Percentiles rank a stretch among this genome's conserved stretches.
These are phyloP conservation scores for Tolypocladium cylindrosporum DNA, from an alignment of 2,329 filamentous ascomycete genomes.

Conservation along the genomic window DNA sequence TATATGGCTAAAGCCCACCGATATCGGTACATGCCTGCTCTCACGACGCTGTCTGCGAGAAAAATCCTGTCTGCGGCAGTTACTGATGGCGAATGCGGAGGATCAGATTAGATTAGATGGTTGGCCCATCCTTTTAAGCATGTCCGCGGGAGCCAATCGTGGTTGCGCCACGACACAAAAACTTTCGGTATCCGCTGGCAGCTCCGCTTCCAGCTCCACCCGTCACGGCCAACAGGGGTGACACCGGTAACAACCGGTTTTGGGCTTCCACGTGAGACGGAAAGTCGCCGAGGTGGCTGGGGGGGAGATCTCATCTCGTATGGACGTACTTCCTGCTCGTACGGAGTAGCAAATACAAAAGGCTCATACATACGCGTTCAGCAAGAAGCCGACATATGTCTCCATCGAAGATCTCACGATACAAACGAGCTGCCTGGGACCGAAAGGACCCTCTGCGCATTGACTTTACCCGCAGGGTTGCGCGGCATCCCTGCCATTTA, in stretches of 20 bases:
- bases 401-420: background rate
- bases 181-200: background rate
- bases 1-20: too few relatives aligned
- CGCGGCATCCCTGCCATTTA: background rate
- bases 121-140: background rate
- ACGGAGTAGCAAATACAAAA: background rate
- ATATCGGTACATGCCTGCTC: too few relatives aligned
- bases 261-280: background rate
- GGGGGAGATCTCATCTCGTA: too few relatives aligned
- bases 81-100: background rate
- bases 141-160: background rate
- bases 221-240: background rate
- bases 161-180: background rate
- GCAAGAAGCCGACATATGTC: background rate
- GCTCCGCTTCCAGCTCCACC: background rate
- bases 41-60: background rate
- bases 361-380: background rate
- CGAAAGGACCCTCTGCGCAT: background rate
- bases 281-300: background rate
- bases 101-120: conserved; percentile 1
- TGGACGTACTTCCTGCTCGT: too few relatives aligned
- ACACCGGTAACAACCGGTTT: background rate
- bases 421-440: background rate
- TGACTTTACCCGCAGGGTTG: background rate
- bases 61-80: too few relatives aligned